Evolutionary conservation across 1,284 basidiomycete species (phyloP), one percentile per base, ranked within the genome.

Genomic region (Clitocybe nebularis): DNA sequence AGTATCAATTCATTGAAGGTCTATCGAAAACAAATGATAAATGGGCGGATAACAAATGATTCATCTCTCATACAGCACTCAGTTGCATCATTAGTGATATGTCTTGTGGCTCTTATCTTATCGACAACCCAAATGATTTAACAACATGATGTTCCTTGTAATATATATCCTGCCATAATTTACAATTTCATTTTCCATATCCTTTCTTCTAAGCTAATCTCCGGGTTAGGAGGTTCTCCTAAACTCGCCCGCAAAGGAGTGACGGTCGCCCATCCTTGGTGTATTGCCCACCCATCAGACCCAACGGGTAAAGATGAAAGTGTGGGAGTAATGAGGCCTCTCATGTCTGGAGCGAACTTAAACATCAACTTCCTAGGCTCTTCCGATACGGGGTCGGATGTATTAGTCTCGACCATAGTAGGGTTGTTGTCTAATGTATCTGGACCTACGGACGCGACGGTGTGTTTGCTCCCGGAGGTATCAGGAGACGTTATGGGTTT

Each of bases 301-400:
- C 88, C 90, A 28, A 78, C 68, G 0, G 89, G 86, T 14, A 93
- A 59, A 6, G 63, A 62, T 1, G 74, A 69, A 17, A 69, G 48
- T 13, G 72, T 60, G 0, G 89, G 88, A 35, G 72, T 75, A 41
- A 95, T 73, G 14, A 95, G 66, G 5, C 69, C 70, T 9, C 66
- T 66, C 68, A 94, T 80, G 39, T 89, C 81, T 10, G 93, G 93
- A 17, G 79, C 72, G 59, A 91, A 96, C 58, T 79, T 80, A 71
- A 95, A 96, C 22, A 75, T 64, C 39, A 94, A 69, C 44, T 62
- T 56, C 34, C 62, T 62, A 20, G 65, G 56, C 25, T 64, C 58
- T 24, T 55, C 52, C 7, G 22, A n/a, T n/a, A n/a, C n/a, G n/a
- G n/a, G n/a, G n/a, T n/a, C n/a, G n/a, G n/a, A n/a, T n/a, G n/a